Evolutionary conservation across 2,329 filamentous ascomycete species (phyloP).

Genomic region (Mycosphaerella sp.): DNA sequence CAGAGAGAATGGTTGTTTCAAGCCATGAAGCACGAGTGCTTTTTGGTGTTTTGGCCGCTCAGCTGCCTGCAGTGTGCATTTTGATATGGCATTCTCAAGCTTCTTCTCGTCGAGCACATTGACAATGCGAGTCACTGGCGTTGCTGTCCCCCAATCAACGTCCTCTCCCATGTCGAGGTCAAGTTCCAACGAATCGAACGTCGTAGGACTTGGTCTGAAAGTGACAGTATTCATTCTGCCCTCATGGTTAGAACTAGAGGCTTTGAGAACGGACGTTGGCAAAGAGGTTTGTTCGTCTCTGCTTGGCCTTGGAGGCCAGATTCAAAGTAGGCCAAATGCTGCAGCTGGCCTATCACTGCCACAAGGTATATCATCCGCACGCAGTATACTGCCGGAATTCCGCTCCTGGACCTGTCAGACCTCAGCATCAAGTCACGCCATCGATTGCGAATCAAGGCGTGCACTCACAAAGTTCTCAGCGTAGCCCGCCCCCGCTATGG

Average conservation of each 20-base stretch:
- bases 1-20: conserved; percentile 14
- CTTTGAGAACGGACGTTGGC: neutral
- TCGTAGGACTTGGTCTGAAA: conserved; percentile 1
- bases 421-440: neutral
- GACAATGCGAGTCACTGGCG: conserved; percentile 13
- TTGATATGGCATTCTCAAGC: conserved; percentile 11
- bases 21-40: conserved; percentile 14
- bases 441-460: neutral
- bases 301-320: neutral
- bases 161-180: conserved; percentile 10
- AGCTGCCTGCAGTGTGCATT: conserved; percentile 7
- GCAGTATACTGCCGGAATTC: neutral
- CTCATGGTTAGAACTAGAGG: too few relatives aligned
- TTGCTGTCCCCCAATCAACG: conserved; percentile 21
- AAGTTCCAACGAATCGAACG: conserved; percentile 6
- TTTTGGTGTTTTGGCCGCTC: conserved; percentile 13
- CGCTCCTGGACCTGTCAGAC: neutral
- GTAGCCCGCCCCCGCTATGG: neutral
- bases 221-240: conserved; percentile 12
- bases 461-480: neutral
- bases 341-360: conserved; percentile 4
- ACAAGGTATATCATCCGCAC: neutral
- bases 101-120: conserved; percentile 17
- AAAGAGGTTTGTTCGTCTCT: neutral
- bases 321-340: neutral